A percentile compares a stretch with the other conserved stretches of the same genome.
phyloP scores from a whole-genome alignment of 1,284 basidiomycete genomes.

The Xerocomus minutiporus region DNA sequence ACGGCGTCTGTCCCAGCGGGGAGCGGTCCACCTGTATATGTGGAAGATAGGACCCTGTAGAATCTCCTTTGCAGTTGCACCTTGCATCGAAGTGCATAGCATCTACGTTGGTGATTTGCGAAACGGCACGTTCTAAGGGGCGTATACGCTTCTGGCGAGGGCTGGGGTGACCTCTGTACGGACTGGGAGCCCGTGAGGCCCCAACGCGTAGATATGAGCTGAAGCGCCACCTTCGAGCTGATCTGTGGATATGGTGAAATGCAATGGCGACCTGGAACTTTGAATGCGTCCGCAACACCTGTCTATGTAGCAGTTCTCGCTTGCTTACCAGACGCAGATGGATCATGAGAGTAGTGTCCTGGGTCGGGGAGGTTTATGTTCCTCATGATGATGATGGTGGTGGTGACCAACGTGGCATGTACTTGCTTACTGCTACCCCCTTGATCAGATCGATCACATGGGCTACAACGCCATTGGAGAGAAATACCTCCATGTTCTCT shows the following conservation, averaged over 20 bases:
- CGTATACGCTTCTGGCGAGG: conserved; percentile 71
- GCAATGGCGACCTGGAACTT: conserved; percentile 64
- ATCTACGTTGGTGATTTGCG: conserved; percentile 77
- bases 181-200: conserved; percentile 38
- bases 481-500: conserved; percentile 67
- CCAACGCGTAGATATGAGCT: conserved; percentile 50
- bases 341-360: too few relatives aligned
- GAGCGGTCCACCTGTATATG: conserved; percentile 74
- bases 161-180: conserved; percentile 48
- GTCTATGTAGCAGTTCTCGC: background rate
- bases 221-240: conserved; percentile 60
- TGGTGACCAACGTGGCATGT: conserved; percentile 37
- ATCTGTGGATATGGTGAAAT: conserved; percentile 76
- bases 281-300: background rate
- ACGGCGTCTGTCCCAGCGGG: conserved; percentile 73
- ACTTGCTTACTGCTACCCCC: conserved; percentile 64
- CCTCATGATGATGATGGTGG: conserved; percentile 41
- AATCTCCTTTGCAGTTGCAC: conserved; percentile 34
- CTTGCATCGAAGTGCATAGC: conserved; percentile 63
- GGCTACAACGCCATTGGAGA: conserved; percentile 51
- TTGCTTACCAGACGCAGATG: conserved; percentile 54
- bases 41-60: conserved; percentile 60
- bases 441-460: conserved; percentile 75
- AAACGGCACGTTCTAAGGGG: conserved; percentile 60
- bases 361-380: conserved; percentile 46